Conservation (phyloP, 768 basidiomycete genomes). For the Austroboletus eburneus region DNA sequence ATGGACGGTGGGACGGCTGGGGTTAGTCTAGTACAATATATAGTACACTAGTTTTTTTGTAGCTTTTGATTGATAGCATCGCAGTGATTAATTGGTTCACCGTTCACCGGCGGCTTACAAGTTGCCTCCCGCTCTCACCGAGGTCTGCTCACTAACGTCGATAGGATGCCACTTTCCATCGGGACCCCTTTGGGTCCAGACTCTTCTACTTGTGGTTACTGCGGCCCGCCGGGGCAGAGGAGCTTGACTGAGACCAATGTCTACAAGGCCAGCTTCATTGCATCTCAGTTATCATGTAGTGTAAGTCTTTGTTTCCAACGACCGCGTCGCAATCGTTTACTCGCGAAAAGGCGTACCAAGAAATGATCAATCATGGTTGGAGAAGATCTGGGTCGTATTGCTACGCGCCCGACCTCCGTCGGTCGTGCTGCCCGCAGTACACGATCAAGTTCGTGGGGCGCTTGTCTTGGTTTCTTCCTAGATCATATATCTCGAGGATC, state of each 20-base stretch:
- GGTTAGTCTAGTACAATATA: conserved; percentile 31
- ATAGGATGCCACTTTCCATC: conserved; percentile 26
- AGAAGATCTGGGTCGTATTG: conserved; percentile 78
- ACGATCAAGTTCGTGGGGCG: conserved; percentile 70
- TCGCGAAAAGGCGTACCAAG: conserved; percentile 60
- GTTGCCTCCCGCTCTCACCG: no score
- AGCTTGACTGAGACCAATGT: conserved; percentile 39
- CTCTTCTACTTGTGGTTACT: conserved; percentile 62
- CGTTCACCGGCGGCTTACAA: no score
- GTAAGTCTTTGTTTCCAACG: conserved; percentile 28
- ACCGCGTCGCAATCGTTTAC: background rate
- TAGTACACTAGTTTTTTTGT: background rate
- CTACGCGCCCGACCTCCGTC: conserved; percentile 81
- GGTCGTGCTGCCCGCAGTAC: conserved; percentile 90
- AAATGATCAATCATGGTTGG: conserved; percentile 84
- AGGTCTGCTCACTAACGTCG: background rate
- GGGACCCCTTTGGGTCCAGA: conserved; percentile 24
- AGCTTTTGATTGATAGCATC: no score
- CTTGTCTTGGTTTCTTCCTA: conserved; percentile 2
- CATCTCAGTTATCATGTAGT: conserved; percentile 50
- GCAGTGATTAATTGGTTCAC: no score
- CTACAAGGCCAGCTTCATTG: conserved; percentile 46
- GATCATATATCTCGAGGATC: conserved; percentile 17
- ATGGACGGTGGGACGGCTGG: conserved; percentile 92
- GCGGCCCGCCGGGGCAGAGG: conserved; percentile 49